Conservation (phyloP, 176 grass and related monocot genomes). For the Hsuehochloa calcarea region DNA sequence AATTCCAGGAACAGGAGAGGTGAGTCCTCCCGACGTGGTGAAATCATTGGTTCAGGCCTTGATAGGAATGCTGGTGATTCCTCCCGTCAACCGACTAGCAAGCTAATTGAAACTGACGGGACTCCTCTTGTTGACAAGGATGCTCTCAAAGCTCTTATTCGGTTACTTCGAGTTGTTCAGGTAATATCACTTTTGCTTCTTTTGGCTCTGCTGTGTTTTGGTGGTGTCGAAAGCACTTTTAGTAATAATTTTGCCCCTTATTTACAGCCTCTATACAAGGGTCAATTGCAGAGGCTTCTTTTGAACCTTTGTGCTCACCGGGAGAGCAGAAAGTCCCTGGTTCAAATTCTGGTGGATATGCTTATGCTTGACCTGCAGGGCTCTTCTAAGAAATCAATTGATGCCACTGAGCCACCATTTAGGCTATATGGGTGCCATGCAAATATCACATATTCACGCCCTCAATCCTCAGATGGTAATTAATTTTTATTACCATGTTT, state of each 20-base stretch:
- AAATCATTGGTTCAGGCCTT: conserved; percentile 47
- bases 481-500: background rate
- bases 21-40: conserved; percentile 76
- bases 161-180: conserved; percentile 89
- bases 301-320: conserved; percentile 89
- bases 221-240: background rate
- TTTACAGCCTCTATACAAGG: conserved; percentile 90
- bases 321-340: conserved; percentile 79
- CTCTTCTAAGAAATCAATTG: conserved; percentile 55
- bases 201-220: background rate
- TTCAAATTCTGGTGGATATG: conserved; percentile 92
- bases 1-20: conserved; percentile 80
- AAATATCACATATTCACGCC: conserved; percentile 93
- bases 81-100: conserved; percentile 62
- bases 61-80: conserved; percentile 62
- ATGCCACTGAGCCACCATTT: conserved; percentile 66
- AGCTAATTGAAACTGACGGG: conserved; percentile 83
- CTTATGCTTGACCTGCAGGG: conserved; percentile 95
- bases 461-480: conserved; percentile 85
- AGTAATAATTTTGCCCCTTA: conserved; percentile 9
- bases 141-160: conserved; percentile 86
- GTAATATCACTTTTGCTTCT: conserved; percentile 40
- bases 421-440: conserved; percentile 93
- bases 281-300: conserved; percentile 89
- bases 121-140: conserved; percentile 77